Evolutionary conservation across 2,329 filamentous ascomycete species (phyloP).

Genomic region (Apiospora aurea): DNA sequence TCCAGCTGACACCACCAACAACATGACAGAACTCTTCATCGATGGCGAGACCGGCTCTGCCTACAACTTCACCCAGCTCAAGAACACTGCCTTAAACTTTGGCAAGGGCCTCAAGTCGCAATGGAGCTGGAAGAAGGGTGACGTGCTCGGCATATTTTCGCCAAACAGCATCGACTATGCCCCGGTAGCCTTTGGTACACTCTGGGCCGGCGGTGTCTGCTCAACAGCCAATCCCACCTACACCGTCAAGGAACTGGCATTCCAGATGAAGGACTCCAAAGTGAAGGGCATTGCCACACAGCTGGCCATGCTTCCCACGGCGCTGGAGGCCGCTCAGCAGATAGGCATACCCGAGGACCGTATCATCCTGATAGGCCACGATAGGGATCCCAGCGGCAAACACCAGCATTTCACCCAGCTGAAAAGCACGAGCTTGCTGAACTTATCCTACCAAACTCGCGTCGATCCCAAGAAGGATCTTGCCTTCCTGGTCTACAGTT

Average conservation of each 20-base stretch:
- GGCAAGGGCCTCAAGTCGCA: conserved; percentile 77
- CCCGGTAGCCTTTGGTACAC: conserved; percentile 76
- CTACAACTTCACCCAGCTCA: conserved; percentile 76
- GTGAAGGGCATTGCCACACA: conserved; percentile 82
- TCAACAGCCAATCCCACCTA: conserved; percentile 92
- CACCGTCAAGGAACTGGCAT: conserved; percentile 81
- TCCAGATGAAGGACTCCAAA: conserved; percentile 80
- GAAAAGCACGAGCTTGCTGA: conserved; percentile 66
- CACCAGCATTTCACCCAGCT: conserved; percentile 78
- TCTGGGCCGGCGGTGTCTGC: conserved; percentile 83
- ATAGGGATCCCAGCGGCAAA: conserved; percentile 61
- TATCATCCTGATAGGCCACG: conserved; percentile 79
- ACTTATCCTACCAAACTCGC: conserved; percentile 63
- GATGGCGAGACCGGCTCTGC: conserved; percentile 72
- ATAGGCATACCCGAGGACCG: conserved; percentile 75
- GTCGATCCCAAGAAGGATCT: conserved; percentile 75
- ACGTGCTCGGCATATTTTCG: conserved; percentile 83
- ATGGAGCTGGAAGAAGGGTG: conserved; percentile 82
- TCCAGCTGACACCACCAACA: conserved; percentile 1
- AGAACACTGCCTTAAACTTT: conserved; percentile 73
- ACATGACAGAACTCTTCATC: conserved; percentile 72
- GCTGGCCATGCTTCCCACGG: conserved; percentile 67
- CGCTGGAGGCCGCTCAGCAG: conserved; percentile 70
- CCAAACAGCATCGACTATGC: conserved; percentile 89
- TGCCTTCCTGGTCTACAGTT: conserved; percentile 87